Conservation (phyloP, 1,284 basidiomycete species). For the Moniliophthora roreri region DNA sequence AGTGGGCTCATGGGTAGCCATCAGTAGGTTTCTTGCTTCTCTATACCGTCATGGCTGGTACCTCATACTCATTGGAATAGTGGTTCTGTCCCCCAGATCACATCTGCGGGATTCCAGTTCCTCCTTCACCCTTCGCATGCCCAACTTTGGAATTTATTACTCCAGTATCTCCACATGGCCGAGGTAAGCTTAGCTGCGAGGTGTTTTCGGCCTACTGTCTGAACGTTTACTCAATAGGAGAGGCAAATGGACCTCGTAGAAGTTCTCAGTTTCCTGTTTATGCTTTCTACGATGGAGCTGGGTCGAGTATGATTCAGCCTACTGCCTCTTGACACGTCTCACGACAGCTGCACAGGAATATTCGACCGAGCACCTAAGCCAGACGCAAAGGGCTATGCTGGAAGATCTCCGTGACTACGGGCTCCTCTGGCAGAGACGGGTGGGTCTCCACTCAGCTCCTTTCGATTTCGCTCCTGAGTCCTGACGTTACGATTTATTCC, state of each 20-base stretch:
- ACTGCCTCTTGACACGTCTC: constrained; percentile 1
- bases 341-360: constrained; percentile 67
- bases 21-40: background rate
- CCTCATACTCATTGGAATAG: background rate
- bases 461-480: constrained; percentile 13
- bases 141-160: constrained; percentile 95
- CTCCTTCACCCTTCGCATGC: constrained; percentile 94
- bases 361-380: constrained; percentile 79
- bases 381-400: constrained; percentile 84
- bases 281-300: constrained; percentile 79
- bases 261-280: constrained; percentile 92
- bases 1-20: constrained; percentile 84
- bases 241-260: constrained; percentile 91
- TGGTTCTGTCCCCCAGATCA: constrained; percentile 61
- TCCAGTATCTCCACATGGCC: constrained; percentile 85
- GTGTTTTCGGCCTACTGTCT: constrained; percentile 13
- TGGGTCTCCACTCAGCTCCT: constrained; percentile 27
- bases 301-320: constrained; percentile 59
- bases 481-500: constrained; percentile 16
- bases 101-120: constrained; percentile 96
- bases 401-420: constrained; percentile 95
- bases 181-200: constrained; percentile 50
- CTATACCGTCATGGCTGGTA: background rate
- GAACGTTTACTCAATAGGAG: constrained; percentile 47
- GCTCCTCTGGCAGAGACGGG: constrained; percentile 82